phyloP scores from a whole-genome alignment of 2,329 filamentous ascomycete species.

The Arthrobotrys musiformis region DNA sequence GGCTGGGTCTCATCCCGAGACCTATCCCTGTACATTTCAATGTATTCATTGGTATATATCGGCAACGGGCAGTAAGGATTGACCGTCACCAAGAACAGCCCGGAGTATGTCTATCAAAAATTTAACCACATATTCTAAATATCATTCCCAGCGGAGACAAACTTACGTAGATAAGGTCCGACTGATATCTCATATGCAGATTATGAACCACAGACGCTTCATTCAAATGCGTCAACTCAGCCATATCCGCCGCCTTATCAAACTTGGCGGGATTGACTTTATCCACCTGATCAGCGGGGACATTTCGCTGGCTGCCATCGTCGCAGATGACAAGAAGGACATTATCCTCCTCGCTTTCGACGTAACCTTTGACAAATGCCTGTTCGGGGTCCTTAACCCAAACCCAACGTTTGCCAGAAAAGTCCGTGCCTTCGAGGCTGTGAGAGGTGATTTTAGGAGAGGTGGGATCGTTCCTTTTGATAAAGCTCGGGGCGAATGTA shows the following conservation, averaged over 20 bases:
- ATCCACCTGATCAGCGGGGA: conserved; percentile 87
- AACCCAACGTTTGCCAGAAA: conserved; percentile 97
- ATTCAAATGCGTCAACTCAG: conserved; percentile 95
- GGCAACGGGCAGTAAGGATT: conserved; percentile 95
- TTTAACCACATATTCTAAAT: not conserved
- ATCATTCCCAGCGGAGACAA: not conserved
- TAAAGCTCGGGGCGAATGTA: conserved; percentile 96
- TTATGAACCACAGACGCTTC: conserved; percentile 98
- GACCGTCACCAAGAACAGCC: conserved; percentile 93
- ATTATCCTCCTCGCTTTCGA: conserved; percentile 80
- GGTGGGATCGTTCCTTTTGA: conserved; percentile 69
- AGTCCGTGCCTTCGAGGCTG: conserved; percentile 94
- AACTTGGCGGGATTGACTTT: conserved; percentile 99
- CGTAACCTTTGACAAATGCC: conserved; percentile 92
- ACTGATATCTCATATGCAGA: conserved; percentile 90
- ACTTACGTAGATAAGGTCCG: conserved; percentile 86
- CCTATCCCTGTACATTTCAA: conserved; percentile 97
- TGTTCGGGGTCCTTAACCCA: conserved; percentile 89
- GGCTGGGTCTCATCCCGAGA: conserved; percentile 93
- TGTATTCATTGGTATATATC: conserved; percentile 95
- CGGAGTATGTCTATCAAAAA: conserved; percentile 81
- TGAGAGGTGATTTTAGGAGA: conserved; percentile 48
- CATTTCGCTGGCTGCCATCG: conserved; percentile 90
- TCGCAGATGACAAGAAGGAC: conserved; percentile 89
- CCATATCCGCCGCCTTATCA: conserved; percentile 99